Evolutionary conservation across 805 yeast species (phyloP).

Genomic region (Yamadazyma phyllophila): DNA sequence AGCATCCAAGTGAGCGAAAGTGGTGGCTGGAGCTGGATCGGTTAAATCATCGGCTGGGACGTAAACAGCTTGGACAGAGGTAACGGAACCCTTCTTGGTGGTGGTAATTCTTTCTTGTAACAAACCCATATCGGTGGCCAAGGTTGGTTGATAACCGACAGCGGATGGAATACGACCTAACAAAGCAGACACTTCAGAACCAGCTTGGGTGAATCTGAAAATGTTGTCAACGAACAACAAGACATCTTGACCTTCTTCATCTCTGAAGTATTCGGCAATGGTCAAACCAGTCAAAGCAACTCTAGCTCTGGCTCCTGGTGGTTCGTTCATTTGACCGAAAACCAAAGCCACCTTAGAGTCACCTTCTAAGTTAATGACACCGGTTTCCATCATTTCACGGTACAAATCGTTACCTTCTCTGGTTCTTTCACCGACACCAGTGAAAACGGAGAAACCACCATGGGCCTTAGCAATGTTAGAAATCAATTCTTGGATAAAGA

Average conservation of each 20-base stretch:
- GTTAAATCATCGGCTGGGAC: conserved; percentile 99
- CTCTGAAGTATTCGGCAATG: conserved; percentile 99
- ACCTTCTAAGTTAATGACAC: conserved; percentile 99
- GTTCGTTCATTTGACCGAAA: conserved; percentile 99
- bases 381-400: conserved; percentile 99
- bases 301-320: conserved; percentile 99
- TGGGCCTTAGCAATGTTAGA: conserved; percentile 99
- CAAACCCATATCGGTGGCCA: conserved; percentile 99
- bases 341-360: conserved; percentile 99
- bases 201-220: conserved; percentile 99
- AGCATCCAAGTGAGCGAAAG: conserved; percentile 99
- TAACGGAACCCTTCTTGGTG: conserved; percentile 99
- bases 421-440: conserved; percentile 99
- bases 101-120: conserved; percentile 99
- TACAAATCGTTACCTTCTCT: conserved; percentile 99
- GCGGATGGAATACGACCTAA: conserved; percentile 99
- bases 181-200: conserved; percentile 99
- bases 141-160: conserved; percentile 99
- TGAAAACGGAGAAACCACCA: conserved; percentile 99
- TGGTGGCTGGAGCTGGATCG: conserved; percentile 99
- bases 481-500: conserved; percentile 98
- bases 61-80: conserved; percentile 99
- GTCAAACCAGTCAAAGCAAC: conserved; percentile 99
- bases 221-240: conserved; percentile 98
- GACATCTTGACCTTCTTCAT: conserved; percentile 99